Percentiles rank a stretch among this genome's conserved stretches.
These are phyloP conservation scores for Irpex lacteus DNA, from an alignment of 1,284 basidiomycete species.

Conservation along the genomic window DNA sequence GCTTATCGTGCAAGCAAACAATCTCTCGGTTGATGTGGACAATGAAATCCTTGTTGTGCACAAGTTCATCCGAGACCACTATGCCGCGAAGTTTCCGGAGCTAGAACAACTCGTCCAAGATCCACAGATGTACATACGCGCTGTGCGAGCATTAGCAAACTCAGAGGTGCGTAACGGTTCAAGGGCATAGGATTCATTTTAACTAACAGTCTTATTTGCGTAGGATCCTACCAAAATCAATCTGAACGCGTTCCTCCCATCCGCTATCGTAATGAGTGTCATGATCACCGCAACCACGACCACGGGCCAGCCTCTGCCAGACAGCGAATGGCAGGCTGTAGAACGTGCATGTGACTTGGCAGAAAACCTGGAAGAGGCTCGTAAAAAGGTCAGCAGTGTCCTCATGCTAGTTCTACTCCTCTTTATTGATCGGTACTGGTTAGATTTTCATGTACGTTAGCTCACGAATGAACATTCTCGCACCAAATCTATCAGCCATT, in stretches of 20 bases:
- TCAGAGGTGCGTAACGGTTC: constrained; percentile 47
- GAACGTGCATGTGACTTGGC: constrained; percentile 87
- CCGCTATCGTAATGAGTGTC: constrained; percentile 96
- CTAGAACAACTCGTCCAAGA: constrained; percentile 93
- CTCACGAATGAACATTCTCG: constrained; percentile 96
- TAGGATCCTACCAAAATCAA: constrained; percentile 84
- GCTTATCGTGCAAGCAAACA: constrained; percentile 96
- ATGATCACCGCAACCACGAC: constrained; percentile 94
- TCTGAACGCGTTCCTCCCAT: constrained; percentile 77
- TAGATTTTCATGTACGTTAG: constrained; percentile 99
- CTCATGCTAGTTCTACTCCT: neutral
- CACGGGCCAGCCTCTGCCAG: constrained; percentile 70
- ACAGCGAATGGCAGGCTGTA: constrained; percentile 78
- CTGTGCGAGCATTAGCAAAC: constrained; percentile 89
- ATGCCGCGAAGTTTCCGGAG: constrained; percentile 94
- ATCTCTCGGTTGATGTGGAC: constrained; percentile 96
- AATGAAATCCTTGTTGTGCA: constrained; percentile 97
- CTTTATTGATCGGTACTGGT: neutral
- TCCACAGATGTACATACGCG: constrained; percentile 89
- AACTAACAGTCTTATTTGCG: constrained; percentile 4
- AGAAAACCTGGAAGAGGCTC: constrained; percentile 82
- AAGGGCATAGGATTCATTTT: neutral
- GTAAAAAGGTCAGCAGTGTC: constrained; percentile 65
- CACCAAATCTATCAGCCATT: constrained; percentile 96
- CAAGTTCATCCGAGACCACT: constrained; percentile 99